Percentiles rank a stretch among this genome's conserved stretches.
These are phyloP conservation scores for Trichosanthes truncata DNA, from an alignment of 306 rosid species.

Conservation along the genomic window DNA sequence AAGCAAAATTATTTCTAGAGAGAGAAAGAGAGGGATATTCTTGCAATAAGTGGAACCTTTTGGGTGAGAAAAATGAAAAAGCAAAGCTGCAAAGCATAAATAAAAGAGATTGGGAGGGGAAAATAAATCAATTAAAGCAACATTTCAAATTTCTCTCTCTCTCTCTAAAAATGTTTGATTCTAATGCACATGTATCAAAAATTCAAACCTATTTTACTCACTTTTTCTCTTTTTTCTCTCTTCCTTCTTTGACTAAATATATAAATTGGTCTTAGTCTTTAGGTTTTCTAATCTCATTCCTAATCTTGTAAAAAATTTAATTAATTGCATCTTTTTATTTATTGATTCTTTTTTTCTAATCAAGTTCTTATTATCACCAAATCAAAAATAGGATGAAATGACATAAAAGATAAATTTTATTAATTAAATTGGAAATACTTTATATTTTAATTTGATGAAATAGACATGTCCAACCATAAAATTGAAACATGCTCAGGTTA, in stretches of 20 bases:
- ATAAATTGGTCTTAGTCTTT: no score
- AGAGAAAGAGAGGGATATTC: conserved; percentile 23
- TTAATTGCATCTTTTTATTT: neutral
- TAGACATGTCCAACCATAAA: no score
- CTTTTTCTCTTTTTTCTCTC: neutral
- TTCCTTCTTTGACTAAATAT: neutral
- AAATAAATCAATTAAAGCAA: conserved; percentile 2
- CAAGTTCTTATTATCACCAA: no score
- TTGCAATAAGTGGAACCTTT: conserved; percentile 50
- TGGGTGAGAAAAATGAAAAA: conserved; percentile 8
- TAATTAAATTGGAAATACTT: no score
- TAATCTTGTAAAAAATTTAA: neutral
- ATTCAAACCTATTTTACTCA: neutral
- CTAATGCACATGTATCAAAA: neutral
- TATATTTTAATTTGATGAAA: no score
- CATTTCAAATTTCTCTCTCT: conserved; percentile 16
- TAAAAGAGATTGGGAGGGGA: conserved; percentile 6
- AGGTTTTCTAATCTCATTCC: no score
- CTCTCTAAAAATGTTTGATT: neutral
- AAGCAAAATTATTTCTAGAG: neutral
- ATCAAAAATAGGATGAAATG: no score
- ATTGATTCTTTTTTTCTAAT: no score
- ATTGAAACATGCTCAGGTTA: no score
- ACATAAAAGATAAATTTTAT: no score
- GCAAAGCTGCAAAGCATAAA: conserved; percentile 28